Conservation (phyloP, 1,139 yeast species). For the Pichia sp. region DNA sequence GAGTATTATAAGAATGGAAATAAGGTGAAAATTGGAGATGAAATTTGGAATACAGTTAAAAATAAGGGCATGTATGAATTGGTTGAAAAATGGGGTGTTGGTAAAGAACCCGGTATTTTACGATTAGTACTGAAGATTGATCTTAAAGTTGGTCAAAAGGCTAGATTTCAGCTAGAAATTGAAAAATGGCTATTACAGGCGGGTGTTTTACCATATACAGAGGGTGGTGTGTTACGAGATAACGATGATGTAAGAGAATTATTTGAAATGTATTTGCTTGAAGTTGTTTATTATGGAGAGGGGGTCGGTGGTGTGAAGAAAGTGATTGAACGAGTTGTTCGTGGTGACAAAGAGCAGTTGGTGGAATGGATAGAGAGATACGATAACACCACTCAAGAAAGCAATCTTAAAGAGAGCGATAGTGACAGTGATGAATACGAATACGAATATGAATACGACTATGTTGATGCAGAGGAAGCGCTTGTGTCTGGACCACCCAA, state of each 20-base stretch:
- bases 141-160: background rate
- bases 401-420: background rate
- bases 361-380: background rate
- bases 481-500: background rate
- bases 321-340: background rate
- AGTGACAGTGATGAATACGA: background rate
- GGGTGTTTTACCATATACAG: conserved; percentile 14
- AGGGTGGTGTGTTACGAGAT: conserved; percentile 15
- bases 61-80: background rate
- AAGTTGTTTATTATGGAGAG: background rate
- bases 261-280: background rate
- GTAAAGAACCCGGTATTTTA: background rate
- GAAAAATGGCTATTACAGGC: background rate
- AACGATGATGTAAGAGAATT: background rate
- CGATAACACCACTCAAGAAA: background rate
- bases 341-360: background rate
- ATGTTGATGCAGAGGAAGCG: background rate
- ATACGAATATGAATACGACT: background rate
- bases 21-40: background rate
- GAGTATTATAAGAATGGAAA: background rate
- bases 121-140: background rate
- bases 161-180: background rate
- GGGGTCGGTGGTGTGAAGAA: background rate
- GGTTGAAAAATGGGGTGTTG: background rate
- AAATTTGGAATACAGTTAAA: background rate